These are phyloP conservation scores for Cryptococcus sp. DNA, from an alignment of 1,284 basidiomycete genomes.

Conservation along the genomic window DNA sequence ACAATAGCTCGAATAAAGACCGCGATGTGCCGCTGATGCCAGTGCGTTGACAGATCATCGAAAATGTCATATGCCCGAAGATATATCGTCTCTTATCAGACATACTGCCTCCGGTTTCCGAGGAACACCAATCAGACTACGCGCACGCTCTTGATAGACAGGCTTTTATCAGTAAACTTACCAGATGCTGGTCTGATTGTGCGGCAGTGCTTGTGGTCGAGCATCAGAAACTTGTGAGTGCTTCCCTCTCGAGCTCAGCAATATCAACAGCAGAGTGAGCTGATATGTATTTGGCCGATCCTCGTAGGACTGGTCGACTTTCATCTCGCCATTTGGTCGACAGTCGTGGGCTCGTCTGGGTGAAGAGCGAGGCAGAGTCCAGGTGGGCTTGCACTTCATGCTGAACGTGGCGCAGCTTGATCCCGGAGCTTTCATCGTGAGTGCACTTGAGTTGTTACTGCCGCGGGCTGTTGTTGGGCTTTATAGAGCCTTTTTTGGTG, in stretches of 20 bases:
- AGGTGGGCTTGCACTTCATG: conserved; percentile 71
- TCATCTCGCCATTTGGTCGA: conserved; percentile 60
- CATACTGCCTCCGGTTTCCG: conserved; percentile 50
- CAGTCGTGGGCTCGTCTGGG: conserved; percentile 65
- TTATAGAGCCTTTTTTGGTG: not conserved
- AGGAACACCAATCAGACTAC: conserved; percentile 29
- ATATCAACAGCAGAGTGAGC: not conserved
- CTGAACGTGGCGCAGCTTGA: conserved; percentile 66
- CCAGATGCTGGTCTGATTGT: conserved; percentile 78
- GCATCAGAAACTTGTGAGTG: conserved; percentile 60
- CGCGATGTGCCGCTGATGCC: not conserved
- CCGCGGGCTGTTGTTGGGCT: not conserved
- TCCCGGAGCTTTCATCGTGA: conserved; percentile 64
- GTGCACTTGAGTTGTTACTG: conserved; percentile 31
- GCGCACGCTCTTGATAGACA: conserved; percentile 38
- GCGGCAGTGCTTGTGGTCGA: conserved; percentile 65
- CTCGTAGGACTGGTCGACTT: conserved; percentile 66
- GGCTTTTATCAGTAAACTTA: conserved; percentile 59
- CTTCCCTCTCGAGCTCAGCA: not conserved
- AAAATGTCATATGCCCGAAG: conserved; percentile 60
- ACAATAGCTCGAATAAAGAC: too few relatives aligned
- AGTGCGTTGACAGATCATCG: conserved; percentile 58
- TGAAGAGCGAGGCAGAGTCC: conserved; percentile 58
- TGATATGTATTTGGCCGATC: not conserved
- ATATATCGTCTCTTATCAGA: conserved; percentile 67